Percentiles rank a stretch among this genome's conserved stretches.
Conservation (phyloP, 805 yeast genomes). For the Candida qinlingensis region DNA sequence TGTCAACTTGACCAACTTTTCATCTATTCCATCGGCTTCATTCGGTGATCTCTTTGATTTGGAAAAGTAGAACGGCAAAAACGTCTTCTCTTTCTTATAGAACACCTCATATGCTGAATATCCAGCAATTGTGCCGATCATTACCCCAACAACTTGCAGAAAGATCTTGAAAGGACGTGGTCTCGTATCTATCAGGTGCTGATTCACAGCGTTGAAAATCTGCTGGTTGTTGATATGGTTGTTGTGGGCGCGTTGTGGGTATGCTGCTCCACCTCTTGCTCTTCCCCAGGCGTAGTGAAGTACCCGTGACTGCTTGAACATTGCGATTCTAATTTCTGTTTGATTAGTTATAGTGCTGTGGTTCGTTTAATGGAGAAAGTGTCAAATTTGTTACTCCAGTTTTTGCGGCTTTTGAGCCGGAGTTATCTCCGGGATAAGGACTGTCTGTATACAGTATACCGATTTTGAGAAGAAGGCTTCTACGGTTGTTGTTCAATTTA, state of each 20-base stretch:
- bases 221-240: slow-evolving; percentile 2
- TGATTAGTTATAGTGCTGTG: background rate
- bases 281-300: background rate
- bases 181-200: slow-evolving; percentile 1
- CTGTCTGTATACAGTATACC: too few species aligned
- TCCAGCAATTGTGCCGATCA: slow-evolving; percentile 14
- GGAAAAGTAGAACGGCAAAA: slow-evolving; percentile 21
- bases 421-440: background rate
- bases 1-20: slow-evolving; percentile 12
- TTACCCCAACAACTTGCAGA: slow-evolving; percentile 5
- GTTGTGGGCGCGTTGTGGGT: background rate
- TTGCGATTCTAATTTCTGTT: background rate
- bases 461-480: too few species aligned
- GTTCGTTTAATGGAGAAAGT: background rate
- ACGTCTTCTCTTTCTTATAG: slow-evolving; percentile 14
- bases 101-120: slow-evolving; percentile 16
- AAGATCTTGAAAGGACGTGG: slow-evolving; percentile 3
- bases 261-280: background rate
- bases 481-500: too few species aligned
- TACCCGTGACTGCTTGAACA: slow-evolving; percentile 3
- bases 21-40: slow-evolving; percentile 13
- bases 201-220: slow-evolving; percentile 10
- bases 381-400: too few species aligned
- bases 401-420: background rate
- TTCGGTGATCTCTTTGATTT: slow-evolving; percentile 11